Evolutionary conservation across 768 basidiomycete genomes (phyloP), one percentile per base, ranked within the genome.

Genomic region (Russula brevipes): DNA sequence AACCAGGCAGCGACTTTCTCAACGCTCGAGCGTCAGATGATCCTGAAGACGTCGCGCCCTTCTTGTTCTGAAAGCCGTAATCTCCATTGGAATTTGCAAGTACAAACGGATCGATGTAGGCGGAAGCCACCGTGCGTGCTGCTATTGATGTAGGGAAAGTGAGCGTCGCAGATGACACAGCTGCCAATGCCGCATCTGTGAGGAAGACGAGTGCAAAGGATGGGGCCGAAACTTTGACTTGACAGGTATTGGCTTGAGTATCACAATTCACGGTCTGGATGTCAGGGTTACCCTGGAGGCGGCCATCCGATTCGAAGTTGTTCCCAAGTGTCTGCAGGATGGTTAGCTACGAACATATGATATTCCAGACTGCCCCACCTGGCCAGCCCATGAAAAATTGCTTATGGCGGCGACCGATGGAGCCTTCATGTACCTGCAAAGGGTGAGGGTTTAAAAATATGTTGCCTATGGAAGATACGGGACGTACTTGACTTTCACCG

Each of bases 301-400:
- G 81, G 1, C 90, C 91, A 68, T 93, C 89, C 1, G 83, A 84
- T 59, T 81, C 75, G 67, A 86, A 86, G 30, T 76, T 75, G 46
- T 78, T 79, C 7, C 86, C 86, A 50, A 85, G 82, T 0, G 86
- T 88, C 82, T 87, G 0, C 54, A 16, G 41, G 30, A 36, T 16
- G 56, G 64, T 56, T 49, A 59, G 17, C 52, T 17, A 35, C 38
- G 17, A 44, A 36, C n/a, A 14, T 0, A 51, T 19, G 49, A 24
- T 35, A 50, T 3, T 30, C 19, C n/a, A 31, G 41, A 36, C 11
- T 9, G 65, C 78, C 41, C 24, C 51, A 86, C 86, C 76, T 89
- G 91, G 5, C 84, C 84, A 3, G 87, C 90, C 89, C 90, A 92
- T 0, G 83, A 86, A 61, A 91, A 83, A 69, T 88, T 85, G 57